A percentile compares a stretch with the other conserved stretches of the same genome.
Conservation (phyloP, 768 basidiomycete species). For the Amanita jacksonii region DNA sequence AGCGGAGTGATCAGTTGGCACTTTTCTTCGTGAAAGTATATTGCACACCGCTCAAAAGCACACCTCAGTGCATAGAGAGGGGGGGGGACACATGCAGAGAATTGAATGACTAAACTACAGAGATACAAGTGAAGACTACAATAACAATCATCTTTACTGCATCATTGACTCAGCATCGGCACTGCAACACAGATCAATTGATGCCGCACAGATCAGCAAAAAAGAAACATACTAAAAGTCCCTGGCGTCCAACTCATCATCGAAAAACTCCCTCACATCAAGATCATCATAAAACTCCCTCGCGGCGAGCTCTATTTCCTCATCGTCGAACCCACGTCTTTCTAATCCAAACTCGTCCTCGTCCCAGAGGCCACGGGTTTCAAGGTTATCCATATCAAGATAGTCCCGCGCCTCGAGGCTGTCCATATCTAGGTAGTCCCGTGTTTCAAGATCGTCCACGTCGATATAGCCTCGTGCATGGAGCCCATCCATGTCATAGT, state of each 20-base stretch:
- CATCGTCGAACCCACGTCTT: not conserved
- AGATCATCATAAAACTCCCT: constrained; percentile 1
- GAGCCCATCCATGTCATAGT: not conserved
- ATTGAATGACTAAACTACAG: too few relatives aligned
- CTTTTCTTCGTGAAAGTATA: too few relatives aligned
- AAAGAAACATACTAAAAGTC: not conserved
- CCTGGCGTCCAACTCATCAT: not conserved
- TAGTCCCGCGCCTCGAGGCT: not conserved
- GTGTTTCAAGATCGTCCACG: not conserved
- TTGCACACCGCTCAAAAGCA: too few relatives aligned
- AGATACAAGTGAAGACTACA: too few relatives aligned
- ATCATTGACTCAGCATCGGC: too few relatives aligned
- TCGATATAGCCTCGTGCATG: not conserved
- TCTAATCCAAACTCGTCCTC: not conserved
- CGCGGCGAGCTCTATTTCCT: not conserved
- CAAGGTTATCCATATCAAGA: not conserved
- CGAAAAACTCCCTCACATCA: not conserved
- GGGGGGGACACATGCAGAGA: too few relatives aligned
- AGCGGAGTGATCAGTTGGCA: too few relatives aligned
- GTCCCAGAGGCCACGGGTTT: not conserved
- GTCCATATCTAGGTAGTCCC: not conserved
- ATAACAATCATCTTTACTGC: too few relatives aligned
- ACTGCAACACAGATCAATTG: too few relatives aligned
- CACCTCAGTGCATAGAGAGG: too few relatives aligned
- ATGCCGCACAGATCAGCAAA: too few relatives aligned